Evolutionary conservation across 2,329 filamentous ascomycete genomes (phyloP), one percentile per base, ranked within the genome.

Genomic region (Botrytis paeoniae): DNA sequence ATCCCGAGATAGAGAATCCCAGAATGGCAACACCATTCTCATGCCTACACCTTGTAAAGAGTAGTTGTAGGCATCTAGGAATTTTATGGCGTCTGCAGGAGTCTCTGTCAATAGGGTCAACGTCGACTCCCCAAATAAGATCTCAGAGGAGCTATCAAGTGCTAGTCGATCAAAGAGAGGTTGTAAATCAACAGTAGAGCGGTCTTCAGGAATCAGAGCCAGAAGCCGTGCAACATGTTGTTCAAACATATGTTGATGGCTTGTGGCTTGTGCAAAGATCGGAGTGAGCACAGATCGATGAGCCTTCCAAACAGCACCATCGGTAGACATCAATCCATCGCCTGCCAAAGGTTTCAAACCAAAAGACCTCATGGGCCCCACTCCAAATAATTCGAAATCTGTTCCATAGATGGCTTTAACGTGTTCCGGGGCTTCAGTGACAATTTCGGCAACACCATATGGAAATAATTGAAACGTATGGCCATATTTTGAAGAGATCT

Each of bases 51-150:
- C 69, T 18, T 22, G 69, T 37, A 41, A 32, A 41, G 43, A 48
- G n/a, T 63, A 63, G 18, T 61, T 61, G 20, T 70, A 70, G 3
- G 43, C 43, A n/a, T 63, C 39, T n/a, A 63, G 32, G 0, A 70
- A 70, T 9, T 25, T 39, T 25, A 48, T 48, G 16, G 59, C 43
- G 25, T 39, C 43, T 32, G 22, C 22, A 37, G 32, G 43, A 32
- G 41, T 62, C 7, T 70, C 69, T 32, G 43, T 43, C 16, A 63
- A 16, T 3, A 63, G 20, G 4, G 57, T 70, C 14, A 32, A 39
- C 1, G 16, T 54, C 0, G 86, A 87, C 76, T 89, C 84, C 12
- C 91, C 90, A 73, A 92, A 91, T 25, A 93, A 83, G 76, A 92
- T 89, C 62, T 87, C 85, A 0, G 87, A 89, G 0, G 87, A 85